A percentile compares a stretch with the other conserved stretches of the same genome.
These are phyloP conservation scores for Diplotaxis tenuifolia DNA, from an alignment of 345 rosid species.

Conservation along the genomic window DNA sequence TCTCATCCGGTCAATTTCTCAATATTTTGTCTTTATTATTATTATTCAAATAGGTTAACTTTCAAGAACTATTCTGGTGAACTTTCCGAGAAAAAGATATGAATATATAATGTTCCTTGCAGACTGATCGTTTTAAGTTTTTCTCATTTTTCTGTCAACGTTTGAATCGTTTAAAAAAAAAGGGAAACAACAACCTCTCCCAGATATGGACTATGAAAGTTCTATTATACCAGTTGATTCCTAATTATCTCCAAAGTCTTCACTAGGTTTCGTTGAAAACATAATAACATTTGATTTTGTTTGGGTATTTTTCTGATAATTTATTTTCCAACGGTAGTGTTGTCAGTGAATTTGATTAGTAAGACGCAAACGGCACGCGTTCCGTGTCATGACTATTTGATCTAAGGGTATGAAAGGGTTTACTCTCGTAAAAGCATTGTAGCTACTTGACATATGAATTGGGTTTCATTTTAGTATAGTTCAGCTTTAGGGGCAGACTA, in stretches of 20 bases:
- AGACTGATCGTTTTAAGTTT: not conserved
- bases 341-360: not conserved
- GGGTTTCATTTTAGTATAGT: too few relatives aligned
- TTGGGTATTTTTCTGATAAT: not conserved
- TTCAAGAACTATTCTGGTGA: slow-evolving; percentile 1
- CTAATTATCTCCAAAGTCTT: slow-evolving; percentile 5
- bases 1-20: not conserved
- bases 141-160: not conserved
- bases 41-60: not conserved
- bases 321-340: not conserved
- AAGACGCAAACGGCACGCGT: not conserved
- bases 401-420: not conserved
- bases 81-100: not conserved
- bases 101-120: not conserved
- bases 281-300: not conserved
- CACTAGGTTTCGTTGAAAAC: too few relatives aligned
- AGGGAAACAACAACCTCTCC: too few relatives aligned
- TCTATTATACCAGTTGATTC: not conserved
- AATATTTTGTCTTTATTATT: not conserved
- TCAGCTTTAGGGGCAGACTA: too few relatives aligned
- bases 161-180: not conserved
- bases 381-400: slow-evolving; percentile 3
- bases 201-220: not conserved
- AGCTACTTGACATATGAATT: not conserved
- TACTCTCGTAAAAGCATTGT: not conserved